These are phyloP conservation scores for Trichophyton schoenleinii DNA, from an alignment of 2,329 filamentous ascomycete genomes.

Conservation along the genomic window DNA sequence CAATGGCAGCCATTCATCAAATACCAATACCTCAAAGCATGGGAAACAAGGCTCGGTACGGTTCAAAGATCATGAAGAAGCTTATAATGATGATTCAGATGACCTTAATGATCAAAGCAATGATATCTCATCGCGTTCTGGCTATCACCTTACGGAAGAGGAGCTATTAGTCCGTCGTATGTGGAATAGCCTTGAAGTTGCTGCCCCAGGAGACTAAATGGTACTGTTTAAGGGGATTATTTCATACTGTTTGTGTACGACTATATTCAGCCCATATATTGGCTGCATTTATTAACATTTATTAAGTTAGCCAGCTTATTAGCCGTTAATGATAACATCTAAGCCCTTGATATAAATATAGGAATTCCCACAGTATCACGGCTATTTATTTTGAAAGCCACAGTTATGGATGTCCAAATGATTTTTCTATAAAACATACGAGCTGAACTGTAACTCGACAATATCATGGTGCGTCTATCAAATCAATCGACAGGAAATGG, in stretches of 20 bases:
- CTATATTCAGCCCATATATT: background rate
- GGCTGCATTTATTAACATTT: background rate
- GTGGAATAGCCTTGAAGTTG: conserved; percentile 33
- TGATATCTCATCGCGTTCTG: conserved; percentile 14
- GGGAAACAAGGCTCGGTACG: conserved; percentile 18
- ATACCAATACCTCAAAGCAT: conserved; percentile 17
- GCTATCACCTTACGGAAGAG: conserved; percentile 21
- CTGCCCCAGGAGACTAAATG: conserved; percentile 19
- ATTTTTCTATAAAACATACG: no score
- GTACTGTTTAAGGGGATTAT: background rate
- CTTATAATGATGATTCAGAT: conserved; percentile 6
- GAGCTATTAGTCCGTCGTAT: conserved; percentile 33
- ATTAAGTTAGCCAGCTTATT: background rate
- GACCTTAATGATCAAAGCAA: conserved; percentile 9
- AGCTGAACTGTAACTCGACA: no score
- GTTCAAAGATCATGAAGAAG: conserved; percentile 24
- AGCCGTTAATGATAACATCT: background rate
- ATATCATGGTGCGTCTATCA: no score
- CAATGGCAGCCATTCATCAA: conserved; percentile 1
- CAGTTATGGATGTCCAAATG: no score
- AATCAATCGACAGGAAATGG: no score
- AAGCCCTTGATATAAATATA: background rate
- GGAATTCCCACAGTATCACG: no score
- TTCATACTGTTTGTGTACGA: background rate
- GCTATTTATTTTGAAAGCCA: no score